Conservation (phyloP, 768 basidiomycete species). For the Leccinum disarticulatum region DNA sequence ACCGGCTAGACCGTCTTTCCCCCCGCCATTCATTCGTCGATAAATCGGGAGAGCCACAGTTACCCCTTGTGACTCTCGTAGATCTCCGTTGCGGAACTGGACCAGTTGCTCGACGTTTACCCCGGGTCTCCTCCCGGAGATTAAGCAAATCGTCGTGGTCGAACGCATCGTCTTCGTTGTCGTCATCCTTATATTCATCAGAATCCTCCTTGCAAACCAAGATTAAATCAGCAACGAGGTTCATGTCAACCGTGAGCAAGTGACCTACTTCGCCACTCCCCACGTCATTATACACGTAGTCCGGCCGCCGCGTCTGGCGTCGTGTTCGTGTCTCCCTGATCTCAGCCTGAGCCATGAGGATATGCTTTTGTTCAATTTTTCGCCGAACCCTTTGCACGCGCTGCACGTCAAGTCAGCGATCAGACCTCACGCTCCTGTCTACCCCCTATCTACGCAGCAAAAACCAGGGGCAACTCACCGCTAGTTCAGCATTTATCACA, state of each 20-base stretch:
- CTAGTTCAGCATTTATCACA: constrained; percentile 64
- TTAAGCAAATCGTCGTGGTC: constrained; percentile 42
- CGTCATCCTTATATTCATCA: constrained; percentile 68
- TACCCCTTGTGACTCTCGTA: constrained; percentile 49
- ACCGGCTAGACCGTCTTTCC: constrained; percentile 68
- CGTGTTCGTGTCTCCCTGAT: constrained; percentile 78
- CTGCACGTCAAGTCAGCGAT: constrained; percentile 41
- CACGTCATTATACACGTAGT: constrained; percentile 77
- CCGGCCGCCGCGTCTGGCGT: constrained; percentile 66
- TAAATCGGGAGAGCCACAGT: constrained; percentile 50
- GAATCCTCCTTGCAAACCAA: constrained; percentile 48
- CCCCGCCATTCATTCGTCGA: constrained; percentile 65
- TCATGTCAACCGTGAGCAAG: constrained; percentile 16
- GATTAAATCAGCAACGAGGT: constrained; percentile 22
- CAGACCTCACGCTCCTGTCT: constrained; percentile 16
- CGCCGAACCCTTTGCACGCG: constrained; percentile 68
- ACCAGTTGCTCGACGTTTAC: constrained; percentile 40
- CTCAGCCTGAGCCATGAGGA: constrained; percentile 72
- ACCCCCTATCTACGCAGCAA: constrained; percentile 12
- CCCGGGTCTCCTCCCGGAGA: constrained; percentile 43
- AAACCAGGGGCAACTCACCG: constrained; percentile 50
- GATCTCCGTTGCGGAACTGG: constrained; percentile 49
- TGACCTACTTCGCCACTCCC: constrained; percentile 56
- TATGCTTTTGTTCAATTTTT: constrained; percentile 66
- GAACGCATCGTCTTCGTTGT: constrained; percentile 61